Evolutionary conservation across 106 monocot species (phyloP).

Genomic region (Amphibolis antarctica): DNA sequence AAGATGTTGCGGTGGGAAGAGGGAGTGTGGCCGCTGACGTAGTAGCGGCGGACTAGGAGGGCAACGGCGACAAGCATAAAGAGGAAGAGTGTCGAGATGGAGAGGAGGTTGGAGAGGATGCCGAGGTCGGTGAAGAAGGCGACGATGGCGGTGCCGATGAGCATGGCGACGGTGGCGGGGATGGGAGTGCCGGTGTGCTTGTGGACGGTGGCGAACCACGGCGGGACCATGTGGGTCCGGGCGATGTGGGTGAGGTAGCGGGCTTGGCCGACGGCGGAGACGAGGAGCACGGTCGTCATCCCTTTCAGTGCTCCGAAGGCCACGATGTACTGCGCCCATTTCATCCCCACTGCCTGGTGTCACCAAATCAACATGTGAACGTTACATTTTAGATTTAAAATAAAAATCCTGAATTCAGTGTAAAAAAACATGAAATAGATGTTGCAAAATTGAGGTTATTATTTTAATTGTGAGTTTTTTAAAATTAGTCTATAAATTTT

Average conservation of each 20-base stretch:
- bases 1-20: neutral
- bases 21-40: neutral
- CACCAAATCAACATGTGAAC: too few relatives aligned
- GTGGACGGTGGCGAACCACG: conserved; percentile 1
- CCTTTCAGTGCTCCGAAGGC: too few relatives aligned
- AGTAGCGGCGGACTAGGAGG: conserved; percentile 1
- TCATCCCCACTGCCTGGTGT: conserved; percentile 38
- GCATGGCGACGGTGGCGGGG: neutral
- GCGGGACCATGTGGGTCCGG: conserved; percentile 3
- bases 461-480: too few relatives aligned
- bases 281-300: conserved; percentile 4
- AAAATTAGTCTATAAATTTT: too few relatives aligned
- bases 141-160: neutral
- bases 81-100: neutral
- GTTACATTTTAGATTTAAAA: too few relatives aligned
- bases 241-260: conserved; percentile 1
- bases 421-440: too few relatives aligned
- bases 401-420: too few relatives aligned
- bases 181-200: neutral
- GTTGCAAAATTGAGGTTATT: too few relatives aligned
- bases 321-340: conserved; percentile 33
- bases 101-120: conserved; percentile 1
- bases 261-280: neutral
- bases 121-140: conserved; percentile 2
- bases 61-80: neutral